Evolutionary conservation across 805 yeast species (phyloP).

Genomic region (Saccharomycopsis fermentans): DNA sequence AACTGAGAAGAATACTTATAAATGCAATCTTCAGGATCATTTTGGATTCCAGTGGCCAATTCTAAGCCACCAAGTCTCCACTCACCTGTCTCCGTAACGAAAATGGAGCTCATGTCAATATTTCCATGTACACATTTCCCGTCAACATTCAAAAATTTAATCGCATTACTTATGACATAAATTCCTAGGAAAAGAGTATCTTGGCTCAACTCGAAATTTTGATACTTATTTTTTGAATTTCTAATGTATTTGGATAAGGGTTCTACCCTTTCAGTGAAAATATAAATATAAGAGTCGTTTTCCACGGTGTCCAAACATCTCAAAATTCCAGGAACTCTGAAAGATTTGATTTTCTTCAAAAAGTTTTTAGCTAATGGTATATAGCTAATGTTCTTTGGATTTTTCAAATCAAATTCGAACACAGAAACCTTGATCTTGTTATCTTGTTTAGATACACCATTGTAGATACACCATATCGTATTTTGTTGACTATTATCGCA

Average conservation of each 20-base stretch:
- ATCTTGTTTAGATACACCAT: slow-evolving; percentile 39
- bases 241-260: slow-evolving; percentile 37
- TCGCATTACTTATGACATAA: slow-evolving; percentile 41
- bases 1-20: slow-evolving; percentile 29
- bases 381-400: slow-evolving; percentile 26
- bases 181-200: slow-evolving; percentile 45
- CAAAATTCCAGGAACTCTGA: slow-evolving; percentile 63
- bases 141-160: slow-evolving; percentile 25
- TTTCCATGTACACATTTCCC: slow-evolving; percentile 57
- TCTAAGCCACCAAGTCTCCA: slow-evolving; percentile 85
- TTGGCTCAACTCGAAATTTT: slow-evolving; percentile 18
- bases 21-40: slow-evolving; percentile 21
- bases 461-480: slow-evolving; percentile 53
- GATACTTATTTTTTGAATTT: slow-evolving; percentile 21
- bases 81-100: slow-evolving; percentile 59
- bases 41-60: slow-evolving; percentile 31
- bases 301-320: slow-evolving; percentile 54
- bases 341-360: slow-evolving; percentile 38
- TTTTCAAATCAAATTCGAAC: slow-evolving; percentile 48
- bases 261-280: slow-evolving; percentile 56
- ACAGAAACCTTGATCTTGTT: slow-evolving; percentile 37
- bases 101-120: slow-evolving; percentile 46
- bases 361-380: slow-evolving; percentile 36
- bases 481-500: slow-evolving; percentile 25
- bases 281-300: slow-evolving; percentile 34